phyloP scores from a whole-genome alignment of 306 rosid genomes.

The Quercus engelmannii region DNA sequence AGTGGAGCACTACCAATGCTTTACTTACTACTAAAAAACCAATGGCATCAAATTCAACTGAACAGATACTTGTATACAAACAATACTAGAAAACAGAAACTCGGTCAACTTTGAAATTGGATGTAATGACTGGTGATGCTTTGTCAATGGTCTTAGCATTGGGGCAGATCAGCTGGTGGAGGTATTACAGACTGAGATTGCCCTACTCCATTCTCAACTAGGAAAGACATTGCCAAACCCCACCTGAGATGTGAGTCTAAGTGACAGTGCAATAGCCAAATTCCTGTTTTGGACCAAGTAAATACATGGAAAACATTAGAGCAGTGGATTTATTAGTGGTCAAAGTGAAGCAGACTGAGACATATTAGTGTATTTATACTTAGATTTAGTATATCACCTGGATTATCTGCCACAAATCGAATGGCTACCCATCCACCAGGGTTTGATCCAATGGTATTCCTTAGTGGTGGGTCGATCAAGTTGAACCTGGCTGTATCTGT shows the following conservation, averaged over 20 bases:
- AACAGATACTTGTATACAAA: slow-evolving; percentile 1
- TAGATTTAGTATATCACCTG: slow-evolving; percentile 44
- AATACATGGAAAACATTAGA: neutral
- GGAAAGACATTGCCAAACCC: slow-evolving; percentile 78
- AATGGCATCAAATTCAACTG: slow-evolving; percentile 10
- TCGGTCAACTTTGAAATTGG: slow-evolving; percentile 16
- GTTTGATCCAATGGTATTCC: slow-evolving; percentile 80
- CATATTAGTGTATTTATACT: neutral
- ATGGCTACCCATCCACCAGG: slow-evolving; percentile 99
- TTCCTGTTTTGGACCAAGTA: slow-evolving; percentile 41
- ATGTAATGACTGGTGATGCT: slow-evolving; percentile 17
- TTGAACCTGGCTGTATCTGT: slow-evolving; percentile 70
- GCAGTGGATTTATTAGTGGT: slow-evolving; percentile 12
- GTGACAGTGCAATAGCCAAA: slow-evolving; percentile 95
- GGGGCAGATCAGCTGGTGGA: slow-evolving; percentile 90
- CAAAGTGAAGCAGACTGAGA: neutral
- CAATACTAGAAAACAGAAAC: slow-evolving; percentile 14
- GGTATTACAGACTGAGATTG: slow-evolving; percentile 72
- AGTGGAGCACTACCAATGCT: slow-evolving; percentile 27
- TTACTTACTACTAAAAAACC: slow-evolving; percentile 18
- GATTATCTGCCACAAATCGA: slow-evolving; percentile 85
- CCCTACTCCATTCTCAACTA: slow-evolving; percentile 85
- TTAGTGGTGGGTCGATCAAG: slow-evolving; percentile 74
- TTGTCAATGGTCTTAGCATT: slow-evolving; percentile 45
- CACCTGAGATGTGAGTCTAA: slow-evolving; percentile 66